Evolutionary conservation across 768 basidiomycete genomes (phyloP), one percentile per base, ranked within the genome.

Genomic region (Gymnopilus dilepis): DNA sequence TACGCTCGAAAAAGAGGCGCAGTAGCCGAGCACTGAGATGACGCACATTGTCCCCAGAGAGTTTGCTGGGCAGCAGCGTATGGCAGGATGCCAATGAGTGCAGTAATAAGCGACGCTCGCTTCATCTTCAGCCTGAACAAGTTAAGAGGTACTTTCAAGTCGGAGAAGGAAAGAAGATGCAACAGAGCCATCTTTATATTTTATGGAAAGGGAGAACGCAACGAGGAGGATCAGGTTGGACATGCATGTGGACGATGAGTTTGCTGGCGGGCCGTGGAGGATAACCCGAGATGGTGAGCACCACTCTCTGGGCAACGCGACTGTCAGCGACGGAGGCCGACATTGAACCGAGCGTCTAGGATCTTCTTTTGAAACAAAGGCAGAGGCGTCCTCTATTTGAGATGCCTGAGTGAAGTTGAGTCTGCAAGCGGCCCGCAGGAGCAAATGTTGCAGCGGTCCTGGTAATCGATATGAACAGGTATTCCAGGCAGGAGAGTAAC

Each of bases 11-110:
- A 12, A 28, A 22, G 8, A 4, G 11, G 6, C 7, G 13, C 6
- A 26, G 33, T 11, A 53, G 1, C 21, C 22, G 22, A 31, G 24
- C 2, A 19, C 37, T 8, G 24, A 3, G 17, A 42, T 12, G 3
- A 19, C 69, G 12, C 58, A 72, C 69, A 72, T 70, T 72, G 71
- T 21, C 69, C 69, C 58, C 62, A 72, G 17, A 67, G 7, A 6
- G 61, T 42, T 17, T 65, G 60, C 51, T 72, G 70, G 15, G 67
- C 70, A 1, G 62, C 42, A 2, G 55, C 66, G 7, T 51, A 42
- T n/a, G 71, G 64, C 41, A 67, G 30, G 9, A 67, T 19, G 15
- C 50, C 45, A n/a, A 65, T 13, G 21, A 69, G 26, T 11, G 54
- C 34, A 40, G 58, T 31, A 30, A 68, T 9, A 15, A 37, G 15